Evolutionary conservation across 225 moss, liverwort and hornwort genomes (phyloP).

Genomic region (Sphagnum tenellum): DNA sequence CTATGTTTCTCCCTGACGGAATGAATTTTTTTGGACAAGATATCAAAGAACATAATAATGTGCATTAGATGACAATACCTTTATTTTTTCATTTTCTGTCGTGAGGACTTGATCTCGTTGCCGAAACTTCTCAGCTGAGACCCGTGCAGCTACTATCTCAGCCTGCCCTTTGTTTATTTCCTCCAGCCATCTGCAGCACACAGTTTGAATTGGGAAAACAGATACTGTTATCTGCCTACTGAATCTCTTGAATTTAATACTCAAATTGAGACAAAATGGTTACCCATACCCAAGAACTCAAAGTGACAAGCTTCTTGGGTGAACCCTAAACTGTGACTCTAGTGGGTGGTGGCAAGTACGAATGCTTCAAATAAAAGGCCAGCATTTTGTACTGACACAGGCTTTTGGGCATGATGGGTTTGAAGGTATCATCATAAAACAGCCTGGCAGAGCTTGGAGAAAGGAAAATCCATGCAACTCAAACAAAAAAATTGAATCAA

Average conservation of each 20-base stretch:
- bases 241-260: too few relatives aligned
- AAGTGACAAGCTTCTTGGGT: too few relatives aligned
- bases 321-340: too few relatives aligned
- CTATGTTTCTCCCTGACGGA: too few relatives aligned
- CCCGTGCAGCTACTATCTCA: constrained; percentile 74
- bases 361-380: background rate
- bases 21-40: background rate
- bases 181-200: constrained; percentile 73
- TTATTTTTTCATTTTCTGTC: constrained; percentile 58
- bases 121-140: constrained; percentile 77
- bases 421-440: too few relatives aligned
- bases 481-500: too few relatives aligned
- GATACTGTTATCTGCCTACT: background rate
- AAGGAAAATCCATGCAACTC: too few relatives aligned
- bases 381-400: background rate
- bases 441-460: too few relatives aligned
- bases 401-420: too few relatives aligned
- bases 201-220: background rate
- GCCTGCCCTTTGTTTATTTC: constrained; percentile 83
- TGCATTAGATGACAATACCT: constrained; percentile 25
- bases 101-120: constrained; percentile 52
- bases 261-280: too few relatives aligned
- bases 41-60: background rate
- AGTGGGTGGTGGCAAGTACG: background rate
- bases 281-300: too few relatives aligned